Evolutionary conservation across 129 eudicot genomes (phyloP).

Genomic region (Artemisia argyi): DNA sequence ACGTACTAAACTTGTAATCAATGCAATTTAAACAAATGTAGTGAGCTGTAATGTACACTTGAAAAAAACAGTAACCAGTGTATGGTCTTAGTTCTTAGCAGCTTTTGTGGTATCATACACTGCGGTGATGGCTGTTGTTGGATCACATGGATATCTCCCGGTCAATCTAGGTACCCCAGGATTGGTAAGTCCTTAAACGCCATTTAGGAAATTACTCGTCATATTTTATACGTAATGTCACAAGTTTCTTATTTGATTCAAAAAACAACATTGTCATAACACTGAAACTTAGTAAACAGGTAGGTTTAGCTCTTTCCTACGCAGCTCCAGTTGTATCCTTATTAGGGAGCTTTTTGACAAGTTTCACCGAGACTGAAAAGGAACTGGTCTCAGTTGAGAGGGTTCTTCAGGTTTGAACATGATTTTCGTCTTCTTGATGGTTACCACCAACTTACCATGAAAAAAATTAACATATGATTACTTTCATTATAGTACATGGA

Average conservation of each 20-base stretch:
- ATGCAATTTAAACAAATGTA: not conserved
- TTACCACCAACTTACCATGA: too few relatives aligned
- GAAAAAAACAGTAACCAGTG: slow-evolving; percentile 5
- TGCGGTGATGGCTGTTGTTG: slow-evolving; percentile 88
- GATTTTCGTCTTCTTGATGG: too few relatives aligned
- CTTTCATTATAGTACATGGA: slow-evolving; percentile 65
- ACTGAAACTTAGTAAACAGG: slow-evolving; percentile 46
- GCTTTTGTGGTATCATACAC: slow-evolving; percentile 80
- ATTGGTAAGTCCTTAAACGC: slow-evolving; percentile 50
- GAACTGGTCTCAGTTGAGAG: slow-evolving; percentile 95
- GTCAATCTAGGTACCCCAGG: slow-evolving; percentile 85
- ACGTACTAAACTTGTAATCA: slow-evolving; percentile 12
- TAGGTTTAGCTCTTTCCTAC: slow-evolving; percentile 95
- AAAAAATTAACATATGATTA: slow-evolving; percentile 15
- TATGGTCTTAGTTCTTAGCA: slow-evolving; percentile 68
- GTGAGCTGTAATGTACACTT: not conserved
- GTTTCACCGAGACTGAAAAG: slow-evolving; percentile 97
- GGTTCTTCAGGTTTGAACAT: slow-evolving; percentile 65
- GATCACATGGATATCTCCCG: slow-evolving; percentile 68
- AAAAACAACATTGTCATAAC: slow-evolving; percentile 9
- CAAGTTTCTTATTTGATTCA: slow-evolving; percentile 17
- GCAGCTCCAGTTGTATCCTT: slow-evolving; percentile 90
- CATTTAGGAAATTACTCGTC: not conserved
- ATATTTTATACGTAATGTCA: not conserved
- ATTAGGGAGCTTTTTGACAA: slow-evolving; percentile 83